Evolutionary conservation across 2,329 filamentous ascomycete genomes (phyloP), one percentile per base, ranked within the genome.

Genomic region (Rachicladosporium sp.): DNA sequence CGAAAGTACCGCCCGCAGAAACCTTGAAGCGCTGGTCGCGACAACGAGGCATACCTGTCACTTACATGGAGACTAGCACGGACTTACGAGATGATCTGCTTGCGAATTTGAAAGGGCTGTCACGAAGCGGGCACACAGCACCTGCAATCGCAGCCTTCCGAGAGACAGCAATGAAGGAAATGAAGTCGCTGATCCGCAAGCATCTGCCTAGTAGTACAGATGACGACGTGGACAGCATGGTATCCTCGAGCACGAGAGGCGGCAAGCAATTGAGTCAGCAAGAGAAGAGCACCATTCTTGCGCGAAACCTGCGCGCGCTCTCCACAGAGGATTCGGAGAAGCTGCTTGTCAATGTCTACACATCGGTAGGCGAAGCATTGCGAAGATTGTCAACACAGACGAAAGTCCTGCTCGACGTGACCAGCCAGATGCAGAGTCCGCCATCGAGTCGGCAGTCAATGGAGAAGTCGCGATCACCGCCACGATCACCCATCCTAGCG

Each of bases 321-420:
- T 87, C 93, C 39, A 69, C 84, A 1, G 78, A 81, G 41, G 87
- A 93, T 60, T 85, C 87, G 0, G 89, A 96, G 60, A 75, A 79
- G 5, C 74, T 96, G 50, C 72, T 96, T 10, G 69, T 78, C 23
- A 83, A 77, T 42, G 82, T 93, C 10, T 98, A 96, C 54, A 81
- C 87, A 11, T 78, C 82, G 29, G 80, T 95, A 6, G 82, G 89
- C 3, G 91, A 98, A 64, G 84, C 84, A 3, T 60, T 98, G 35
- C 73, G 91, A 41, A 74, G 91, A 52, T 66, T 95, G 6, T 86
- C 85, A 11, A 88, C 86, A 0, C 89, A 96, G 57, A 82, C 91
- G 40, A 98, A 98, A 59, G 79, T 96, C 7, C 64, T 98, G n/a
- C 70, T 98, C 7, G 91, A 98, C 59, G 83, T 94, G 12, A 91